Evolutionary conservation across 495 filamentous ascomycete species (phyloP).

Genomic region (Daldinia loculata): DNA sequence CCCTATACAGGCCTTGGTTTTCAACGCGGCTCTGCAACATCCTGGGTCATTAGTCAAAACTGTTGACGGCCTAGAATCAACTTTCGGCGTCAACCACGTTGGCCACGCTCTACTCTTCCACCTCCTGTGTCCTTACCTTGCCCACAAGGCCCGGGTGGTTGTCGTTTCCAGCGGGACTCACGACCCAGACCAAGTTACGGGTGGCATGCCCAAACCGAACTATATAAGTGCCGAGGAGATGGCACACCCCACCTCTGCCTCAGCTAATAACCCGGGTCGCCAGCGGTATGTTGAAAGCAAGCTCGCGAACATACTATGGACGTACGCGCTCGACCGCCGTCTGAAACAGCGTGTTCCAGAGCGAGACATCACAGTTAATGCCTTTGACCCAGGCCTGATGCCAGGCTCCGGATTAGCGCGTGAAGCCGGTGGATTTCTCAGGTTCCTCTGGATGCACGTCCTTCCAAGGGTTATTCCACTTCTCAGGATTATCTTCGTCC

Average conservation of each 20-base stretch:
- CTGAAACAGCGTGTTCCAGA: conserved; percentile 37
- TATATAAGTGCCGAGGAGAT: conserved; percentile 50
- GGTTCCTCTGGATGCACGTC: neutral
- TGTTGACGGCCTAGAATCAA: neutral
- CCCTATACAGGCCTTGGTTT: neutral
- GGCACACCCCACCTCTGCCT: conserved; percentile 43
- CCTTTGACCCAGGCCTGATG: conserved; percentile 49
- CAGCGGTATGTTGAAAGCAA: conserved; percentile 71
- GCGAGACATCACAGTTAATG: conserved; percentile 48
- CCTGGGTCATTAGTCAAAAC: neutral
- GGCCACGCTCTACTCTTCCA: conserved; percentile 64
- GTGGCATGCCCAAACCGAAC: conserved; percentile 51
- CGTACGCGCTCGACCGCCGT: conserved; percentile 51
- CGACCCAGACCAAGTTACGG: conserved; percentile 46
- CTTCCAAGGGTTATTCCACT: neutral
- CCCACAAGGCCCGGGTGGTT: conserved; percentile 56
- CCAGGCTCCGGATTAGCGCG: neutral
- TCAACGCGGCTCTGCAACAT: neutral
- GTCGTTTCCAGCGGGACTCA: conserved; percentile 50
- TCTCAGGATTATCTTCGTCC: neutral
- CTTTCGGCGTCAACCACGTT: neutral
- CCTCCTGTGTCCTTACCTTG: conserved; percentile 7
- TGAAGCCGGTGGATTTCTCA: neutral
- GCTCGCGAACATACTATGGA: conserved; percentile 74
- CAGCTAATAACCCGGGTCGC: conserved; percentile 37